Evolutionary conservation across 2,329 filamentous ascomycete species (phyloP).

Genomic region (Paecilomyces sp.): DNA sequence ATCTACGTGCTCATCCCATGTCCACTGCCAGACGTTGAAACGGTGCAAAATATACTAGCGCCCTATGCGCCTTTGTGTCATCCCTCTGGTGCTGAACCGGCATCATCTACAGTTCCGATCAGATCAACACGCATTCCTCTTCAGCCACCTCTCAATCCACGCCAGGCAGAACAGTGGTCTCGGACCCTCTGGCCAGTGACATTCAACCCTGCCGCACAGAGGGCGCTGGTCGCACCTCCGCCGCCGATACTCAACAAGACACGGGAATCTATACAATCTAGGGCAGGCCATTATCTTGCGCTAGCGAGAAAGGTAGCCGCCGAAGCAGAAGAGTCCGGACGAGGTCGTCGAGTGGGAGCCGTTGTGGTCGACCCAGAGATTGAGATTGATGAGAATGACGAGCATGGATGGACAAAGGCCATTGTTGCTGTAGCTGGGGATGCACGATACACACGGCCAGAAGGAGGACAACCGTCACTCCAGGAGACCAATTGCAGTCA

Average conservation of each 20-base stretch:
- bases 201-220: conserved; percentile 38
- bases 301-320: conserved; percentile 32
- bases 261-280: conserved; percentile 27
- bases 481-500: conserved; percentile 12
- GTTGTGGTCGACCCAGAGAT: conserved; percentile 39
- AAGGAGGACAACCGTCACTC: conserved; percentile 17
- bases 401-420: conserved; percentile 23
- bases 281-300: conserved; percentile 31
- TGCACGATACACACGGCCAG: conserved; percentile 29
- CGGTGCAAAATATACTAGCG: conserved; percentile 26
- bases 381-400: conserved; percentile 19
- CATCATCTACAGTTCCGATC: conserved; percentile 15
- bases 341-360: conserved; percentile 34
- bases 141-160: conserved; percentile 30
- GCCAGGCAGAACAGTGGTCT: conserved; percentile 37
- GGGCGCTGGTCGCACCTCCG: conserved; percentile 36
- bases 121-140: conserved; percentile 30
- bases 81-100: conserved; percentile 1
- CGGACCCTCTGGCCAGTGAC: conserved; percentile 35
- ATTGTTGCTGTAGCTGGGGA: conserved; percentile 40
- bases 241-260: conserved; percentile 27
- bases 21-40: conserved; percentile 29
- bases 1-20: conserved; percentile 37
- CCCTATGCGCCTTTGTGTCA: conserved; percentile 24
- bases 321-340: conserved; percentile 28